phyloP scores from a whole-genome alignment of 441 rosid species.

The Hura crepitans region DNA sequence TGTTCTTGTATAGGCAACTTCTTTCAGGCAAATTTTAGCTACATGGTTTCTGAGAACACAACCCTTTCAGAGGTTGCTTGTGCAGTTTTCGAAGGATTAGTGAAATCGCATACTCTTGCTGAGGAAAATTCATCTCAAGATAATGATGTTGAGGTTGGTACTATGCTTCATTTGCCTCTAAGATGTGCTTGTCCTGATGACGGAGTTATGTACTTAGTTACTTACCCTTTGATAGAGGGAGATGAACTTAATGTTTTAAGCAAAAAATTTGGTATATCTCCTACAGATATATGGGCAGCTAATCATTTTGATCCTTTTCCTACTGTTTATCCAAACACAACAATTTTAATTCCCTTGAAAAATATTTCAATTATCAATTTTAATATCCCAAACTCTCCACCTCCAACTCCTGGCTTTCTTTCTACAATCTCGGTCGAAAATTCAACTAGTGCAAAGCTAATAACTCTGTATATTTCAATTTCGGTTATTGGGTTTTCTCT shows the following conservation, averaged over 20 bases:
- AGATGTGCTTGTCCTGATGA: constrained; percentile 54
- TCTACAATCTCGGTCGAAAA: constrained; percentile 32
- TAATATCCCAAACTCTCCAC: constrained; percentile 30
- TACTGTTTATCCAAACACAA: constrained; percentile 45
- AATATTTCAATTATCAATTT: constrained; percentile 23
- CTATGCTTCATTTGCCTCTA: constrained; percentile 38
- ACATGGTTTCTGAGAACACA: constrained; percentile 22
- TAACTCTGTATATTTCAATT: constrained; percentile 39
- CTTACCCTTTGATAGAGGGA: constrained; percentile 49
- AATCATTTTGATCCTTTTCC: constrained; percentile 34
- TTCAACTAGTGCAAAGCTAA: constrained; percentile 17
- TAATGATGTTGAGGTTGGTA: constrained; percentile 21
- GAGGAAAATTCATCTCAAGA: constrained; percentile 28
- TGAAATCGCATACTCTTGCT: constrained; percentile 28
- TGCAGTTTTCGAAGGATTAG: constrained; percentile 40
- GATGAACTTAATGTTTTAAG: constrained; percentile 28
- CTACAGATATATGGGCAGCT: constrained; percentile 34
- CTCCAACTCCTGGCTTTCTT: constrained; percentile 42
- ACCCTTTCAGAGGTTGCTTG: constrained; percentile 36
- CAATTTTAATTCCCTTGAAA: constrained; percentile 44
- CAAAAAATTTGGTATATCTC: constrained; percentile 33
- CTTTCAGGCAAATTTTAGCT: constrained; percentile 34
- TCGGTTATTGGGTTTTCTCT: constrained; percentile 40
- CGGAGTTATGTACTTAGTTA: constrained; percentile 36
- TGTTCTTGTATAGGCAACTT: constrained; percentile 40